phyloP scores from a whole-genome alignment of 2,329 filamentous ascomycete genomes.

The Tricladium varicosporioides region DNA sequence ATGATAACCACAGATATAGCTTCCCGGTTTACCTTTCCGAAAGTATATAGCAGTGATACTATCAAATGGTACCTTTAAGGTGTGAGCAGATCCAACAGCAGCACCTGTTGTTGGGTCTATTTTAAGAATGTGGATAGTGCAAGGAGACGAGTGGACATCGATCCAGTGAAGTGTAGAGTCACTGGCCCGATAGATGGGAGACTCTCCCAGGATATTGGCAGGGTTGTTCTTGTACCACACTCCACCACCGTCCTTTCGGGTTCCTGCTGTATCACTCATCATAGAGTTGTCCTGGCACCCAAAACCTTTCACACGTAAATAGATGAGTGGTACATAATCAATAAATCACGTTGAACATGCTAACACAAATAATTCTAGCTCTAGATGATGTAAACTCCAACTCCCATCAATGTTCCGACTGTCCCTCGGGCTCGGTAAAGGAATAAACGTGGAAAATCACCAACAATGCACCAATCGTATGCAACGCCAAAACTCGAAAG shows the following conservation, averaged over 20 bases:
- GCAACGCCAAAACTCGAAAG: background rate
- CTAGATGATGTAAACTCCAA: background rate
- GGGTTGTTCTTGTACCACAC: constrained; percentile 5
- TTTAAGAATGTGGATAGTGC: constrained; percentile 6
- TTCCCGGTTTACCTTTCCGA: constrained; percentile 14
- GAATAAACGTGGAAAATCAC: background rate
- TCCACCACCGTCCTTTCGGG: background rate
- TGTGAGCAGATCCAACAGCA: background rate
- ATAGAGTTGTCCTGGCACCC: too few relatives aligned
- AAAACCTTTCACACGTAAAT: background rate
- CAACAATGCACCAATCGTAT: background rate
- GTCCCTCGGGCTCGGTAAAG: background rate
- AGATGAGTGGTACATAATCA: background rate
- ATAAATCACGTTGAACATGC: background rate
- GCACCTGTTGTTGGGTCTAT: constrained; percentile 5
- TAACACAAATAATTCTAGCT: background rate
- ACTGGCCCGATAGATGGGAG: constrained; percentile 4
- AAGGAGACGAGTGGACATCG: constrained; percentile 7
- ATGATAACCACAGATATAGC: constrained; percentile 2
- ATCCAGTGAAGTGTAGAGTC: constrained; percentile 7
- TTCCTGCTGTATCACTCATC: too few relatives aligned
- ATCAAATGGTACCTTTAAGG: constrained; percentile 2
- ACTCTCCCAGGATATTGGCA: constrained; percentile 4
- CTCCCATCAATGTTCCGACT: background rate
- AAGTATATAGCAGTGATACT: constrained; percentile 1